Base-by-base conservation (phyloP, 2,329 filamentous ascomycete species). In the Ceratocystis alfenasii region DNA sequence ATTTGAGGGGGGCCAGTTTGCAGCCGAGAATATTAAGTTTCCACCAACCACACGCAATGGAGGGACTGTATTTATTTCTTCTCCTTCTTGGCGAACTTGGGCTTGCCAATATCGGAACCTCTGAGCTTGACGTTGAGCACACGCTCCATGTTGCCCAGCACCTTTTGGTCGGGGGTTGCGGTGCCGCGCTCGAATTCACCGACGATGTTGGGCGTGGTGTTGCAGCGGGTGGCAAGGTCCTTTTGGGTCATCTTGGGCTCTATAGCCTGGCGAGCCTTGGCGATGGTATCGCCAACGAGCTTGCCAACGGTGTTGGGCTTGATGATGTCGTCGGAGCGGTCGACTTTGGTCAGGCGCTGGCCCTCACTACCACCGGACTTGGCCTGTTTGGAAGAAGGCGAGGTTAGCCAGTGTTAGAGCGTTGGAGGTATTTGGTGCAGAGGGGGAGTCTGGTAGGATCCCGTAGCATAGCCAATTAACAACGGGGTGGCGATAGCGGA, bases 241-340 rank as follows among this genome's bases (percentile, higher is more conserved):
- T 95, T 95, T 78, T 97, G 94, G 66, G 92, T 95, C 90, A 97
- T 93, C 80, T 95, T 94, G 77, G 92, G 91, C 77, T 88, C 88
- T 75, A 90, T 87, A 74, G 87, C 85, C 74, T 85, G 86, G 70
- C 94, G 89, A 66, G 88, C 84, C 73, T 87, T 83, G 73, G 85
- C 83, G 78, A 97, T 96, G 70, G 87, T 89, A 70, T 89, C 85
- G 72, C 89, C 90, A 70, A 97, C 90, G 66, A 83, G 81, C 73
- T 83, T 81, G 74, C 91, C 90, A 67, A 96, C 81, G 60, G 90
- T 95, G 80, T 95, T 95, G 74, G 91, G 92, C 81, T 96, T 96
- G 78, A 97, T 87, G 78, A 96, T 96, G 75, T 96, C 94, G 81
- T 97, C 92, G 75, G 86, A 87, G 71, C 93, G 92, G 82, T 97